Evolutionary conservation across 2,329 filamentous ascomycete genomes (phyloP).

Genomic region (Huntiella bhutanensis): DNA sequence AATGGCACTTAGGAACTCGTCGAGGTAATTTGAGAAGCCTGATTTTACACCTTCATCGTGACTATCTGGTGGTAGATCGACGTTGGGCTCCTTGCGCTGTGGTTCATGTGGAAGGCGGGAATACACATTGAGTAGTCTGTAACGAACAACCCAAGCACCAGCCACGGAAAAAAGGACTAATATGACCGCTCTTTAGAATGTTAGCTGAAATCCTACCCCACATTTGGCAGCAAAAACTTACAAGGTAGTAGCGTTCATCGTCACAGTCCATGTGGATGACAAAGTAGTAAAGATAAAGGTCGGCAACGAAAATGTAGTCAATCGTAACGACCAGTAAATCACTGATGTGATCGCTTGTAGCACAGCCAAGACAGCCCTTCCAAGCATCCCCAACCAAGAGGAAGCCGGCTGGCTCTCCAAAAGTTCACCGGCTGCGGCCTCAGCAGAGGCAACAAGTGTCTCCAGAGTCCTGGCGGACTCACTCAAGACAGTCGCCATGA

Average conservation of each 20-base stretch:
- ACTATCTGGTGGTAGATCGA: constrained; percentile 86
- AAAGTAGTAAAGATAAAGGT: constrained; percentile 78
- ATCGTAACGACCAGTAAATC: constrained; percentile 64
- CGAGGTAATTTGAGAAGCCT: constrained; percentile 84
- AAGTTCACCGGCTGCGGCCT: constrained; percentile 5
- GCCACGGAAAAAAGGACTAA: constrained; percentile 60
- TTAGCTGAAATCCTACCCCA: constrained; percentile 6
- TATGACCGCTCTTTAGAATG: constrained; percentile 46
- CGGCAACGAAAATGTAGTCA: constrained; percentile 74
- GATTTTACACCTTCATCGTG: constrained; percentile 81
- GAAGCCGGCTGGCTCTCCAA: constrained; percentile 16
- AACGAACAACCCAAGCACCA: constrained; percentile 82
- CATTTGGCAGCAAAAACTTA: constrained; percentile 26
- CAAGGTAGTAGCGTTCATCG: constrained; percentile 96
- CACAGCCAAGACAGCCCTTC: constrained; percentile 32
- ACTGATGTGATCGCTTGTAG: constrained; percentile 38
- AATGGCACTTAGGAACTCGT: constrained; percentile 95
- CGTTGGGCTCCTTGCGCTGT: constrained; percentile 83
- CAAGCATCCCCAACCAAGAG: constrained; percentile 40
- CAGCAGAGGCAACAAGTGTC: constrained; percentile 3
- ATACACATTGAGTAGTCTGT: constrained; percentile 95
- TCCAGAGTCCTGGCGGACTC: constrained; percentile 3
- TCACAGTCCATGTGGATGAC: constrained; percentile 86
- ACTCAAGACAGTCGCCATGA: background rate
- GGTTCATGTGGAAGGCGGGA: constrained; percentile 82